Percentiles rank a stretch among this genome's conserved stretches.
Evolutionary conservation across 2,329 filamentous ascomycete species (phyloP).

Genomic region (Fusarium tupiense): DNA sequence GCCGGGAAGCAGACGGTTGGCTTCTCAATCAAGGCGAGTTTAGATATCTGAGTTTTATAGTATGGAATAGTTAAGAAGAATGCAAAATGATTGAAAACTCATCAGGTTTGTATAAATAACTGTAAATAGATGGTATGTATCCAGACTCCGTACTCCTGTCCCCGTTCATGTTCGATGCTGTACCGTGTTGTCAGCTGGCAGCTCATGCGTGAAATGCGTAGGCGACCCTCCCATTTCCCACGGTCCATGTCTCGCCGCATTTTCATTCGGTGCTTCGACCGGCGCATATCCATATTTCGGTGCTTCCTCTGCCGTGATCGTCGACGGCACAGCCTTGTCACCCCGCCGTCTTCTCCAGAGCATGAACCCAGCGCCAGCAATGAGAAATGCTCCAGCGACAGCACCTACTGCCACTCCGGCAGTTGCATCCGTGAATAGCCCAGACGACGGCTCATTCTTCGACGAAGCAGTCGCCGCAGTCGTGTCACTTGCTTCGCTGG

Average conservation of each 20-base stretch:
- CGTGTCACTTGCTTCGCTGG: neutral
- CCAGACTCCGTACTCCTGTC: neutral
- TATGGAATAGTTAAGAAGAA: fast-evolving
- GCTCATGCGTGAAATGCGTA: neutral
- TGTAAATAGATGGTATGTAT: neutral
- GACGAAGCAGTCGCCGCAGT: neutral
- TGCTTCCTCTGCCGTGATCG: neutral
- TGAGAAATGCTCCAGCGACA: neutral
- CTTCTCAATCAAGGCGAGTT: neutral
- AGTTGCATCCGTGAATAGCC: neutral
- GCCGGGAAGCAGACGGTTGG: neutral
- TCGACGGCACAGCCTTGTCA: neutral
- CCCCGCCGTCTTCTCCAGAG: neutral
- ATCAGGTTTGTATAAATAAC: fast-evolving
- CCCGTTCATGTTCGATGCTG: neutral
- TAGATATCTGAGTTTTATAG: neutral
- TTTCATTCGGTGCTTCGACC: neutral
- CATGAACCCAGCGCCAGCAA: neutral
- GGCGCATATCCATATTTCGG: neutral
- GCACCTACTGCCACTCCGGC: neutral
- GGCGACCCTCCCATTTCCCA: conserved; percentile 1
- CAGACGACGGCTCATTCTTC: neutral
- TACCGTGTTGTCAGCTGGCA: neutral
- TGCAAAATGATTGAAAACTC: fast-evolving
- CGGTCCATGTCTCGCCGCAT: neutral